Conservation (phyloP, 2,329 filamentous ascomycete genomes). For the Emergomyces africanus region DNA sequence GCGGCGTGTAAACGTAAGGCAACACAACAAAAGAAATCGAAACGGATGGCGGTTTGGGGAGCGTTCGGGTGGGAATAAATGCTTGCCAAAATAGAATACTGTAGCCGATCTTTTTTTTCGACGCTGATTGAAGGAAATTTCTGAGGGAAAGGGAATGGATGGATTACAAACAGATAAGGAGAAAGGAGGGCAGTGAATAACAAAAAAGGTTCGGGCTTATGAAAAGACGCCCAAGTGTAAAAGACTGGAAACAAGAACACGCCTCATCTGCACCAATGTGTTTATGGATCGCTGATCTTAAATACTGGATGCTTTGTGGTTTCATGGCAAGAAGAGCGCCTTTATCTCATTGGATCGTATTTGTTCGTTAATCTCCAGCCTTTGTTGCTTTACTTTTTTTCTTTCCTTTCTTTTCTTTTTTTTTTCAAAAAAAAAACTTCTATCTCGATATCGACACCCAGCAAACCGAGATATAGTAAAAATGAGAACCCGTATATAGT, state of each 20-base stretch:
- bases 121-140: neutral
- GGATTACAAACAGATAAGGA: neutral
- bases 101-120: neutral
- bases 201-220: neutral
- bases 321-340: neutral
- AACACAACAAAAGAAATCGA: neutral
- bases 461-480: neutral
- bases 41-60: neutral
- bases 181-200: neutral
- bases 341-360: conserved; percentile 1
- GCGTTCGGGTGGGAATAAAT: neutral
- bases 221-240: neutral
- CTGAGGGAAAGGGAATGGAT: neutral
- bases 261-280: neutral
- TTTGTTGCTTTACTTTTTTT: neutral
- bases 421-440: neutral
- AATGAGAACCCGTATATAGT: neutral
- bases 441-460: neutral
- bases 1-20: neutral
- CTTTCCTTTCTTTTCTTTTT: neutral
- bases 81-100: neutral
- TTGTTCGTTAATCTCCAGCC: neutral
- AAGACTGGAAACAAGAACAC: neutral
- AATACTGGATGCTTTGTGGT: neutral
- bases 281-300: neutral